phyloP scores from a whole-genome alignment of 352 stramenopile genomes.

The Phytophthora macrochlamydospora region DNA sequence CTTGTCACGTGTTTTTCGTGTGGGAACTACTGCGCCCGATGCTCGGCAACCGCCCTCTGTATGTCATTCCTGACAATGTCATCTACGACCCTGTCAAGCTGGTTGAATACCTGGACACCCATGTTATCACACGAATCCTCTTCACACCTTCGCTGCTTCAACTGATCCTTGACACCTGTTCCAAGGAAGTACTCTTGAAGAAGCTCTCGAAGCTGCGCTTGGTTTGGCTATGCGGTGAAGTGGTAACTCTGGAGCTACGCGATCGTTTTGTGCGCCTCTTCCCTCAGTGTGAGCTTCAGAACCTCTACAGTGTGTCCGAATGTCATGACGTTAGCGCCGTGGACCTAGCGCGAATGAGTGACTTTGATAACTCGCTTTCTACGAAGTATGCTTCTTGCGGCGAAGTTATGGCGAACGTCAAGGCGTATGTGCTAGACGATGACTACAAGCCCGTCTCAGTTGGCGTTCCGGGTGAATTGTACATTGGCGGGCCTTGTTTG shows the following conservation, averaged over 20 bases:
- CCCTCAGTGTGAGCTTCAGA: conserved; percentile 87
- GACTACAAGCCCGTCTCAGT: conserved; percentile 61
- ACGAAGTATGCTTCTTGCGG: conserved; percentile 91
- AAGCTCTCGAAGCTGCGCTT: conserved; percentile 80
- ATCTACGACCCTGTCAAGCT: conserved; percentile 92
- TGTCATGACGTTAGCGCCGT: conserved; percentile 92
- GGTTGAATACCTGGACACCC: conserved; percentile 72
- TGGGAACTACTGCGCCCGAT: conserved; percentile 94
- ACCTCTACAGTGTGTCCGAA: conserved; percentile 94
- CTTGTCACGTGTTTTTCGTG: conserved; percentile 95
- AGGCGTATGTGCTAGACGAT: conserved; percentile 81
- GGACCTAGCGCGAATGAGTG: conserved; percentile 75
- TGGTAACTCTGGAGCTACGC: conserved; percentile 91
- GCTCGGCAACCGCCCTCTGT: conserved; percentile 87
- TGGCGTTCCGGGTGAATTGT: conserved; percentile 81
- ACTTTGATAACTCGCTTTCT: conserved; percentile 73
- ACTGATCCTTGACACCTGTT: conserved; percentile 81
- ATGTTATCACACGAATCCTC: conserved; percentile 91
- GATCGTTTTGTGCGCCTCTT: conserved; percentile 87
- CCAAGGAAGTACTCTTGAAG: conserved; percentile 49
- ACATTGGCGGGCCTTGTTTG: conserved; percentile 86
- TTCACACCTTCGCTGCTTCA: conserved; percentile 94
- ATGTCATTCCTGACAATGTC: conserved; percentile 92
- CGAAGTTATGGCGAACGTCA: conserved; percentile 85
- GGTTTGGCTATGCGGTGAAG: conserved; percentile 93